Base-by-base conservation (phyloP, 177 flowering plant genomes). In the Vitis hybrid region DNA sequence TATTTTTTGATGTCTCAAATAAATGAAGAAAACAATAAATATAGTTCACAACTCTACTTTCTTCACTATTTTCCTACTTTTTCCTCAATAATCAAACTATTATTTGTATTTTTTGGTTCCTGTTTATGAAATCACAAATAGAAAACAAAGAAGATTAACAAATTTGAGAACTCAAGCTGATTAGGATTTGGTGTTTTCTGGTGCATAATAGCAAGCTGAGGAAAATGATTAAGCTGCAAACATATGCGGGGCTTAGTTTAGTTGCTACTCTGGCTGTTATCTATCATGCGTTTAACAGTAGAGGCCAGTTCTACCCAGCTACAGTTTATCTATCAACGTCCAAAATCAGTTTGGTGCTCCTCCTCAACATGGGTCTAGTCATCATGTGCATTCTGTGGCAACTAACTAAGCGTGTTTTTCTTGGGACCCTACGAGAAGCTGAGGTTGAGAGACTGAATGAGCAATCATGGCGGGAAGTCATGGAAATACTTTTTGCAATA, bases 371-470 rank as follows among this genome's bases (percentile, higher is more conserved):
- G 96, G 92, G 99, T 62, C 71, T 94, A 70, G 97, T 92, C 26
- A 62, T 94, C 50, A 90, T 96, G 98, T 93, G 97, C 83, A 81
- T 79, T 60, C 66, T 96, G 63, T 96, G 99, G 99, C 92, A 94
- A 75, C 58, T 93, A 11, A 83, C 83, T 13, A 92, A 94, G 71
- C 60, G 68, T 45, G 40, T 96, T 50, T 96, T 96, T 75, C 93
- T 96, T 14, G 99, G 99, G 3, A 56, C 88, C 1, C 92, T 96
- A 2, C 84, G 98, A 21, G 99, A 96, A 74, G 99, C 97, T 0
- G 99, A 96, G 85, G 92, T 93, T 15, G 99, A 96, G 87, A 87
- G 98, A 81, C 74, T 96, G 74, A 93, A 94, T 72, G 99, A 96
- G 82, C 99, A 96, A 76, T 84, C 97, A 4, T 92, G 98, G 98